These are phyloP conservation scores for Pisolithus sp. DNA, from an alignment of 768 basidiomycete species.

Conservation along the genomic window DNA sequence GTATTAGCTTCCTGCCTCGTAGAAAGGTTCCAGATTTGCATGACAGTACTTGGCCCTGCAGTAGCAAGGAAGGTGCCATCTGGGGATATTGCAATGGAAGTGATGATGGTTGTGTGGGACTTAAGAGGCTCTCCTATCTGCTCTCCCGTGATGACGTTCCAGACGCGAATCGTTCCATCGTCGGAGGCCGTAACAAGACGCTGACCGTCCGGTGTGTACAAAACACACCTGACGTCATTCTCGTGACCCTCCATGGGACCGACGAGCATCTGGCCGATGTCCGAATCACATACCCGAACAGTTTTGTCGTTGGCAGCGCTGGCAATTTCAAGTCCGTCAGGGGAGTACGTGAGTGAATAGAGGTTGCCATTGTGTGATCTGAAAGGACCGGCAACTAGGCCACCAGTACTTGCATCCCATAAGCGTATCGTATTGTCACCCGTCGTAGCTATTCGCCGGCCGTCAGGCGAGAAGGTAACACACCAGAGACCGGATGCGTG, in stretches of 20 bases:
- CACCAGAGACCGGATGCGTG: slow-evolving; percentile 23
- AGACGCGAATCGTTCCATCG: slow-evolving; percentile 27
- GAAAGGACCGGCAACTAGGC: slow-evolving; percentile 21
- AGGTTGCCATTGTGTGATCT: slow-evolving; percentile 27
- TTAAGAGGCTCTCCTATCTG: slow-evolving; percentile 27
- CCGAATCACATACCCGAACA: slow-evolving; percentile 26
- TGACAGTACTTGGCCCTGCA: slow-evolving; percentile 23
- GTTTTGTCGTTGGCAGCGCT: slow-evolving; percentile 27
- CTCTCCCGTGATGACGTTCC: slow-evolving; percentile 22
- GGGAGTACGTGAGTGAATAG: slow-evolving; percentile 33
- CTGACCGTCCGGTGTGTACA: slow-evolving; percentile 25
- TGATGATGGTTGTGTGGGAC: slow-evolving; percentile 23
- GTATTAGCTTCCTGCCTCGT: slow-evolving; percentile 15
- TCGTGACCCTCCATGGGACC: slow-evolving; percentile 23
- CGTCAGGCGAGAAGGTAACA: slow-evolving; percentile 28
- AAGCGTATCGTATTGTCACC: slow-evolving; percentile 27
- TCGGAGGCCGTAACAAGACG: slow-evolving; percentile 23
- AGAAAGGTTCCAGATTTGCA: slow-evolving; percentile 27
- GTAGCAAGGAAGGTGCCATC: slow-evolving; percentile 27
- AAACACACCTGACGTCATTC: slow-evolving; percentile 24
- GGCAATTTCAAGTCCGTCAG: slow-evolving; percentile 26
- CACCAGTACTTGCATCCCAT: slow-evolving; percentile 25
- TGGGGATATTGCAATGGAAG: slow-evolving; percentile 27
- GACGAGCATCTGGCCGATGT: slow-evolving; percentile 31
- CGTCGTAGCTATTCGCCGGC: slow-evolving; percentile 26